These are phyloP conservation scores for Oenanthe javanica DNA, from an alignment of 140 eudicot species.

Conservation along the genomic window DNA sequence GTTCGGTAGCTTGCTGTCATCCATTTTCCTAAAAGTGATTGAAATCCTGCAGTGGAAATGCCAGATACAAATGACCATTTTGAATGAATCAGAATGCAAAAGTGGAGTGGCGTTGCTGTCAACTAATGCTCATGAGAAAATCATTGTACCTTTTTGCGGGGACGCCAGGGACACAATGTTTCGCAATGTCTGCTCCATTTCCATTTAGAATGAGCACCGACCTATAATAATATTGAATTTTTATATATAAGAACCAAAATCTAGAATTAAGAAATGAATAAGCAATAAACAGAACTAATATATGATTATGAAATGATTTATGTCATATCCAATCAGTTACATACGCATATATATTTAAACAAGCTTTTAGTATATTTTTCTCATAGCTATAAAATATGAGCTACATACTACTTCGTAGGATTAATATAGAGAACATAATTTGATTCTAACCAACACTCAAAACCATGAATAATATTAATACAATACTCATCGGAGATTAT, in stretches of 20 bases:
- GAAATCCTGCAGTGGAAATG: constrained; percentile 43
- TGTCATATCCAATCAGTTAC: neutral
- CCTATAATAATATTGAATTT: constrained; percentile 26
- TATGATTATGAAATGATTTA: neutral
- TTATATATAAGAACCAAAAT: neutral
- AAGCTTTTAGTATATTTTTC: neutral
- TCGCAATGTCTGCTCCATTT: constrained; percentile 69
- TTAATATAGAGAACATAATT: neutral
- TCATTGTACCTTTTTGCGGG: constrained; percentile 54
- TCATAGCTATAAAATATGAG: neutral
- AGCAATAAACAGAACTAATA: neutral
- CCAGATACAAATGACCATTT: neutral
- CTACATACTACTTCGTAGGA: neutral
- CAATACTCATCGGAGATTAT: neutral
- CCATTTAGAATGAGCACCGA: constrained; percentile 62
- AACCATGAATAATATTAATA: neutral
- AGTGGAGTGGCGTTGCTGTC: neutral
- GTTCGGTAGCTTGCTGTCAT: constrained; percentile 50
- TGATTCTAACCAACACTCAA: neutral
- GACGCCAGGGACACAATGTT: constrained; percentile 73
- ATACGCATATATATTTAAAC: neutral
- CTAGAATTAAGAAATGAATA: neutral
- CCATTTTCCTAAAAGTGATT: constrained; percentile 65
- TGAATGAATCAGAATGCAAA: neutral
- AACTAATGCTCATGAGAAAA: neutral